These are phyloP conservation scores for Coemansia sp. DNA, from an alignment of 192 early-diverging fungal genomes.

Conservation along the genomic window DNA sequence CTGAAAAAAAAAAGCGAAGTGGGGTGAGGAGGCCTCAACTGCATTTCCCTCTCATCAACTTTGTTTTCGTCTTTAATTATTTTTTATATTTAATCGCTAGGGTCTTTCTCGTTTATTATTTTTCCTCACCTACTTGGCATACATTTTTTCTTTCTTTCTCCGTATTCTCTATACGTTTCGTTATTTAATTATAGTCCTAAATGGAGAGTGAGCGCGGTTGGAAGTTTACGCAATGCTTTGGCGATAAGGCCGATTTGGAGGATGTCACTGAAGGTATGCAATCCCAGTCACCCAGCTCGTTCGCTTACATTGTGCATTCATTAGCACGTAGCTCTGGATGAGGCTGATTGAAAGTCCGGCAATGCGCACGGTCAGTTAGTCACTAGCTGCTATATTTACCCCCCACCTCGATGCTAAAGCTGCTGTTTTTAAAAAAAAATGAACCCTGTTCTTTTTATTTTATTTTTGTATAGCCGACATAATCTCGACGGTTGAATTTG, in stretches of 20 bases:
- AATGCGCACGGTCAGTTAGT: background rate
- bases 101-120: constrained; percentile 21
- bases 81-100: background rate
- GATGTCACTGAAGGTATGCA: constrained; percentile 96
- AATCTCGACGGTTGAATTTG: constrained; percentile 98
- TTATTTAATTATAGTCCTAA: constrained; percentile 20
- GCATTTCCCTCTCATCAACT: background rate
- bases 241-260: constrained; percentile 97
- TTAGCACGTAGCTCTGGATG: background rate
- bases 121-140: constrained; percentile 8
- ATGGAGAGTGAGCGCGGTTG: constrained; percentile 63
- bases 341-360: background rate
- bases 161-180: constrained; percentile 1
- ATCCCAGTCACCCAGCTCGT: background rate
- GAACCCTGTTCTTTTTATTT: background rate
- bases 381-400: background rate
- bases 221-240: constrained; percentile 99
- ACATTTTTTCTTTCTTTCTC: constrained; percentile 8
- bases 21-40: background rate
- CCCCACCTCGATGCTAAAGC: background rate
- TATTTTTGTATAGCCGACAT: constrained; percentile 81
- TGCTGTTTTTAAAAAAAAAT: background rate
- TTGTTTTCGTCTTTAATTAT: background rate
- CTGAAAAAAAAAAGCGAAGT: background rate
- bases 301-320: constrained; percentile 2